A percentile compares a stretch with the other conserved stretches of the same genome.
phyloP scores from a whole-genome alignment of 768 basidiomycete genomes.

The Lentinus tigrinus region DNA sequence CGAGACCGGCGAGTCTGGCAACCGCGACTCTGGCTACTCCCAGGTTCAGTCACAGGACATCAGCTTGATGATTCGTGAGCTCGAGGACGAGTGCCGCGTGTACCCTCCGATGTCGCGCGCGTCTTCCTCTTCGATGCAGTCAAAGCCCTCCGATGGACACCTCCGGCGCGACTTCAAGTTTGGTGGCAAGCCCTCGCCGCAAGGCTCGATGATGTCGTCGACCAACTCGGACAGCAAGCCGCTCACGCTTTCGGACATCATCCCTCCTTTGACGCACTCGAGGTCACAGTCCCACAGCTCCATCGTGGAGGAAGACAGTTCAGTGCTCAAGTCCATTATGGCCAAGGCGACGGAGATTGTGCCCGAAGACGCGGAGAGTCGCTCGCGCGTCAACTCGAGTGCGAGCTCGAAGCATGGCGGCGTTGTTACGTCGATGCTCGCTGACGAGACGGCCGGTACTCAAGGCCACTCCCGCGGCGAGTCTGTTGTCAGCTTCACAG shows the following conservation, averaged over 20 bases:
- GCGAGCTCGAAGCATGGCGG: conserved; percentile 39
- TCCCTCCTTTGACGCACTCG: conserved; percentile 59
- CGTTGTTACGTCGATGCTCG: conserved; percentile 27
- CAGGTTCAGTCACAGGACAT: conserved; percentile 18
- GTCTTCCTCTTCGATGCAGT: conserved; percentile 33
- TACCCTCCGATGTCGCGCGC: conserved; percentile 28
- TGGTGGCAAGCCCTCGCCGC: conserved; percentile 45
- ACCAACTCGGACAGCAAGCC: background rate
- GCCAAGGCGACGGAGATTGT: conserved; percentile 17
- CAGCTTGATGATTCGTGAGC: conserved; percentile 26
- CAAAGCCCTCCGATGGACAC: conserved; percentile 59
- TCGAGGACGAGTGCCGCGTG: conserved; percentile 32
- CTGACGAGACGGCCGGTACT: conserved; percentile 37
- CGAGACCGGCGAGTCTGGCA: conserved; percentile 2
- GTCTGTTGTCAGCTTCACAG: conserved; percentile 66
- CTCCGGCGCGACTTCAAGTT: conserved; percentile 76
- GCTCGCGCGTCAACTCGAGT: conserved; percentile 42
- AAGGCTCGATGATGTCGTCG: background rate
- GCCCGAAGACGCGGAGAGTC: conserved; percentile 29
- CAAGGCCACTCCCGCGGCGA: conserved; percentile 34
- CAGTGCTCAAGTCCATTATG: conserved; percentile 28
- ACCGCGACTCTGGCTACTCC: conserved; percentile 19
- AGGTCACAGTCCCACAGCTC: conserved; percentile 47
- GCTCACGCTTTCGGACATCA: conserved; percentile 64
- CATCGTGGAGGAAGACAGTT: conserved; percentile 30